Evolutionary conservation across 768 basidiomycete genomes (phyloP).

Genomic region (Lactifluus rugatus): DNA sequence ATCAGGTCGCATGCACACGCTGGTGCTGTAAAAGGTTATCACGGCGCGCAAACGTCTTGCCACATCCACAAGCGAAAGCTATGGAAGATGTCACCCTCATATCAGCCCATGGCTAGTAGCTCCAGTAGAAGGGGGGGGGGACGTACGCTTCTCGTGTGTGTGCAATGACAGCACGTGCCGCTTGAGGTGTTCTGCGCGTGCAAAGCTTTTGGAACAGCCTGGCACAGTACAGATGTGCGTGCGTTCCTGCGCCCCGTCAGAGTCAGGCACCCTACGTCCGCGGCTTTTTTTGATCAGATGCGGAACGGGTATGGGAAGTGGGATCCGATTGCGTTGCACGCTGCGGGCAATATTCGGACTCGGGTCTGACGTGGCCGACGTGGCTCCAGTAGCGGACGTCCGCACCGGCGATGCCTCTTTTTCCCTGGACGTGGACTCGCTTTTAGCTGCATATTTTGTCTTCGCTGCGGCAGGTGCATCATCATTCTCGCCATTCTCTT

Average conservation of each 20-base stretch:
- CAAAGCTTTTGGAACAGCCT: conserved; percentile 73
- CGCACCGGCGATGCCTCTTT: neutral
- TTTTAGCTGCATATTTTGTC: neutral
- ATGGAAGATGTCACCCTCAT: neutral
- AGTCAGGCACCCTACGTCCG: conserved; percentile 57
- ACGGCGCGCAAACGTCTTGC: conserved; percentile 59
- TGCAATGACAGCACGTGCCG: conserved; percentile 74
- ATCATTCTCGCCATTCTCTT: neutral
- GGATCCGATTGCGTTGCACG: neutral
- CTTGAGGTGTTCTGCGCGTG: conserved; percentile 72
- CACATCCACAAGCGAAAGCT: conserved; percentile 61
- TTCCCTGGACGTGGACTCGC: neutral
- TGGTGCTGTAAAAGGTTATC: conserved; percentile 75
- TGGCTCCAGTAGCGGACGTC: neutral
- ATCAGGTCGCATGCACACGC: conserved; percentile 38
- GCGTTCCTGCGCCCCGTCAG: conserved; percentile 29
- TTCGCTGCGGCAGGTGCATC: neutral
- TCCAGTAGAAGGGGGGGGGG: neutral
- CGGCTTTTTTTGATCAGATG: conserved; percentile 74
- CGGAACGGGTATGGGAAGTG: conserved; percentile 57
- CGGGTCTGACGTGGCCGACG: neutral
- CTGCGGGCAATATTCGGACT: neutral
- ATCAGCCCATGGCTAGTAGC: neutral
- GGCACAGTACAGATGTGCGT: conserved; percentile 57
- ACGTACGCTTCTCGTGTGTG: conserved; percentile 76